A percentile compares a stretch with the other conserved stretches of the same genome.
Conservation (phyloP, 2,329 filamentous ascomycete species). For the Ophiostoma ulmi region DNA sequence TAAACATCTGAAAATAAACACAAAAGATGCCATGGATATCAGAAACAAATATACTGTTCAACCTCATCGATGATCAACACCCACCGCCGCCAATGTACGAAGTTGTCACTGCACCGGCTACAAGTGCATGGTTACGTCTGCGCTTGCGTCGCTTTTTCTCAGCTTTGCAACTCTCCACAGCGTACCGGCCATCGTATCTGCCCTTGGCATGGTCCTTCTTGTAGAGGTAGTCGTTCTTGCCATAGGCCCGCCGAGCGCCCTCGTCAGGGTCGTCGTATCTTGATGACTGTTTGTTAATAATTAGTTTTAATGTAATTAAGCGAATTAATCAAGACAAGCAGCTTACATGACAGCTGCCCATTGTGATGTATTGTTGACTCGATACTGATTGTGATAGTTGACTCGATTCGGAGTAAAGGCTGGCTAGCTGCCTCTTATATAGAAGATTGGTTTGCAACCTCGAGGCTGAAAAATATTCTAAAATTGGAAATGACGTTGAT, state of each 20-base stretch:
- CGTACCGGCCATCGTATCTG: not conserved
- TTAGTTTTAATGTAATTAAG: not conserved
- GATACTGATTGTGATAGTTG: not conserved
- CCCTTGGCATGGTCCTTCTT: not conserved
- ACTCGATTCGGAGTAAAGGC: not conserved
- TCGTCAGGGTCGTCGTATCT: not conserved
- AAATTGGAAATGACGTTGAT: not conserved
- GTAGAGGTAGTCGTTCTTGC: not conserved
- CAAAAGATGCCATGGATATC: not conserved
- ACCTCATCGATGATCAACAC: not conserved
- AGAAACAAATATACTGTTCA: not conserved
- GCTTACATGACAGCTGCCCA: constrained; percentile 5
- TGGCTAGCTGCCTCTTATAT: not conserved
- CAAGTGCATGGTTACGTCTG: not conserved
- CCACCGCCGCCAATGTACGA: not conserved
- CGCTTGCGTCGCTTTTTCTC: not conserved
- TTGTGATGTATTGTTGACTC: not conserved
- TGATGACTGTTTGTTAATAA: not conserved
- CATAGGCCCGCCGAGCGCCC: not conserved
- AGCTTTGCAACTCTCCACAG: not conserved
- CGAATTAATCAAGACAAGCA: not conserved
- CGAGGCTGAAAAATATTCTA: not conserved
- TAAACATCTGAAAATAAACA: too few species aligned
- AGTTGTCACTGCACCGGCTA: not conserved
- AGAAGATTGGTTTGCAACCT: not conserved